Percentiles rank a stretch among this genome's conserved stretches.
Conservation (phyloP, 176 grass and related monocot genomes). For the Musa schizocarpa region DNA sequence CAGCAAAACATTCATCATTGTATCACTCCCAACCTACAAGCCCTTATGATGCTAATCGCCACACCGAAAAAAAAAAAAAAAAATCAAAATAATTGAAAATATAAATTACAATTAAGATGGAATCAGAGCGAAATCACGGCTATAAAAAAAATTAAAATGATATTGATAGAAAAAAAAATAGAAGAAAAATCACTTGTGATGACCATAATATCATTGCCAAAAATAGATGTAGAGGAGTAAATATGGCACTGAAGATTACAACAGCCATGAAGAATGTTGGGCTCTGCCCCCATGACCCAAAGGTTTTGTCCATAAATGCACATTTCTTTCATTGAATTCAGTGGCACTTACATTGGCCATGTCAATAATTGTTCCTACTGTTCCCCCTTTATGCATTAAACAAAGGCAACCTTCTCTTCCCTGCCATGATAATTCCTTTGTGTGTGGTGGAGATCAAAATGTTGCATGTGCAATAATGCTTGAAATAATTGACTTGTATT, state of each 20-base stretch:
- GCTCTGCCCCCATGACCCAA: too few relatives aligned
- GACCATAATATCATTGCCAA: too few relatives aligned
- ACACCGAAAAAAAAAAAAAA: too few relatives aligned
- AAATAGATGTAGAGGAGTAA: background rate
- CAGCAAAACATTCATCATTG: too few relatives aligned
- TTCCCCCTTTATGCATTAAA: background rate
- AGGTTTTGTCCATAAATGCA: background rate
- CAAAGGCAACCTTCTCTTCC: background rate
- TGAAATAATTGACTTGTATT: background rate
- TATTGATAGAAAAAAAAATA: too few relatives aligned
- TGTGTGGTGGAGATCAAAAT: background rate
- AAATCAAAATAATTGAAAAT: too few relatives aligned
- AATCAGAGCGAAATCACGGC: too few relatives aligned
- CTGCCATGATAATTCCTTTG: background rate
- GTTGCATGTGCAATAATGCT: background rate
- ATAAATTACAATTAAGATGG: too few relatives aligned
- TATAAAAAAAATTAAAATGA: too few relatives aligned
- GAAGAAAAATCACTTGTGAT: too few relatives aligned
- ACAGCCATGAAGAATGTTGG: background rate
- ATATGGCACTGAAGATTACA: background rate
- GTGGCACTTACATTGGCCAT: background rate
- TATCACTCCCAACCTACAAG: too few relatives aligned
- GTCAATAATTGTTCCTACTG: background rate
- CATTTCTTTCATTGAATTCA: slow-evolving; percentile 1
- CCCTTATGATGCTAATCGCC: too few relatives aligned